These are phyloP conservation scores for Achaetomiella virescens DNA, from an alignment of 495 filamentous ascomycete genomes.

Conservation along the genomic window DNA sequence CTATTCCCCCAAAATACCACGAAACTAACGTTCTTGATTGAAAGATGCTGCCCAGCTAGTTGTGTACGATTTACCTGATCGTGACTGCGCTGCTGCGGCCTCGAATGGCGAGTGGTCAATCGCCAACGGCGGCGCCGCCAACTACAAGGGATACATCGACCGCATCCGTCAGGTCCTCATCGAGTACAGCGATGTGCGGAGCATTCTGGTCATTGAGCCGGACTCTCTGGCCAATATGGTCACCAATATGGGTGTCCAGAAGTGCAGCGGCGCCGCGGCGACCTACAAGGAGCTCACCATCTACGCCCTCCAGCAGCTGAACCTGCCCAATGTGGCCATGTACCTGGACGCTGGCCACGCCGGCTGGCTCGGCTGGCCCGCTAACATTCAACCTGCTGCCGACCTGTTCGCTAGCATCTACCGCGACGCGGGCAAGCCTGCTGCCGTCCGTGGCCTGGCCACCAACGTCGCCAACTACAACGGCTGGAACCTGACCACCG, in stretches of 20 bases:
- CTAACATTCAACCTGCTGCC: constrained; percentile 67
- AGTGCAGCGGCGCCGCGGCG: constrained; percentile 55
- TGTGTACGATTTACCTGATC: constrained; percentile 70
- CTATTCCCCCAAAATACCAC: too few species aligned
- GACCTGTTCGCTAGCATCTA: constrained; percentile 60
- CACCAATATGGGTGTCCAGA: constrained; percentile 61
- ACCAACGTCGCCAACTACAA: constrained; percentile 84
- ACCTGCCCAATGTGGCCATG: constrained; percentile 73
- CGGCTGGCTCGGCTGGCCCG: constrained; percentile 79
- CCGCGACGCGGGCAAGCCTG: constrained; percentile 58
- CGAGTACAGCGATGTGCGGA: constrained; percentile 48
- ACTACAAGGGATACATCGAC: constrained; percentile 71
- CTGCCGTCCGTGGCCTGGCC: constrained; percentile 61
- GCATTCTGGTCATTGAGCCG: constrained; percentile 59
- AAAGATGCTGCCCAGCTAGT: constrained; percentile 39
- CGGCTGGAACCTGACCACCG: constrained; percentile 42
- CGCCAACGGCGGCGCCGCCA: constrained; percentile 46
- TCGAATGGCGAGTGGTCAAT: constrained; percentile 70
- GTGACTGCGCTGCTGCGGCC: constrained; percentile 69
- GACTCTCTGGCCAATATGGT: constrained; percentile 76
- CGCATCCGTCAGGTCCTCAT: constrained; percentile 52
- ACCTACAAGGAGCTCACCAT: constrained; percentile 63
- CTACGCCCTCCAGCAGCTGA: constrained; percentile 64
- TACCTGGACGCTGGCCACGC: constrained; percentile 77
- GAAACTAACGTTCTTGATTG: neutral